Conservation (phyloP, 148 eudicot species). For the Tetragonia tetragonoides region DNA sequence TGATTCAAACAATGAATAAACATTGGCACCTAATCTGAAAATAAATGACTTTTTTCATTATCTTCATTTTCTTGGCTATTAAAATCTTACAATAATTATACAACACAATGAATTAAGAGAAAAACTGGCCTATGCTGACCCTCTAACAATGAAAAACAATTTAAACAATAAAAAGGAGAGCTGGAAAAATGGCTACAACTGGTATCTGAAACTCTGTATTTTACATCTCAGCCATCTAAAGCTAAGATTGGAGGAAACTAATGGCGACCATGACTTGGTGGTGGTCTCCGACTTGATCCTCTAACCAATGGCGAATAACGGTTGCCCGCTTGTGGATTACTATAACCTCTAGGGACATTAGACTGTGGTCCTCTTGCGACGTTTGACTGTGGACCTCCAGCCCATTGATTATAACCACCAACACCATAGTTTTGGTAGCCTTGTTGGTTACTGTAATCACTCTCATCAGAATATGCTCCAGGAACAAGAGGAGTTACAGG, state of each 20-base stretch:
- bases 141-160: neutral
- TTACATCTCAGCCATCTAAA: slow-evolving; percentile 21
- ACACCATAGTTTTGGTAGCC: slow-evolving; percentile 40
- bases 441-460: slow-evolving; percentile 15
- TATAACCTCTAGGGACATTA: slow-evolving; percentile 7
- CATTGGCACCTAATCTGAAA: neutral
- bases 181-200: slow-evolving; percentile 13
- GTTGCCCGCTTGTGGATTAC: slow-evolving; percentile 41
- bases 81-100: slow-evolving; percentile 16
- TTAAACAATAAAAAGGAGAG: neutral
- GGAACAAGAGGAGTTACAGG: slow-evolving; percentile 28
- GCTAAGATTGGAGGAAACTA: slow-evolving; percentile 16
- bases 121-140: neutral
- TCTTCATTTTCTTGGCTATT: neutral
- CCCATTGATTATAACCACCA: slow-evolving; percentile 37
- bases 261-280: slow-evolving; percentile 39
- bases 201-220: slow-evolving; percentile 1
- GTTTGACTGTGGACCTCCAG: slow-evolving; percentile 40
- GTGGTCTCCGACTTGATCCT: slow-evolving; percentile 48
- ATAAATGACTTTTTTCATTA: neutral
- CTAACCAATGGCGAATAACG: slow-evolving; percentile 52
- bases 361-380: slow-evolving; percentile 39
- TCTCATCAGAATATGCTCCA: slow-evolving; percentile 21
- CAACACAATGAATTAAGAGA: neutral
- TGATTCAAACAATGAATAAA: too few species aligned